Evolutionary conservation across 208 protist genomes (phyloP), one percentile per base, ranked within the genome.

Genomic region (Acanthamoeba triangularis): DNA sequence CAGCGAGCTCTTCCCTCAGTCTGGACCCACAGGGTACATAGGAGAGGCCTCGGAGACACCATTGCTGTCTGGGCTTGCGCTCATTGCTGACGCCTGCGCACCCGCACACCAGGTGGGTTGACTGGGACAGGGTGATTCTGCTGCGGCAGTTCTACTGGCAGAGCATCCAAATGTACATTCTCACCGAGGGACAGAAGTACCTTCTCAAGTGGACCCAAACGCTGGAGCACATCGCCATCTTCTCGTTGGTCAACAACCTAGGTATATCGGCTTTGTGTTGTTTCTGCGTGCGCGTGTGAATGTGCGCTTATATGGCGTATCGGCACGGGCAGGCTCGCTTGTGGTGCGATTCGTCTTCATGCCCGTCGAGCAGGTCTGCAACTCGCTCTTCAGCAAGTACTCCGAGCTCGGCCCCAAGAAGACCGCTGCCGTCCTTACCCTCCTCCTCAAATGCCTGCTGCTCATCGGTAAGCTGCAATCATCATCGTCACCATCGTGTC

Each of bases 161-260:
- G 49, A 69, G 52, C 54, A 28, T 90, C 18, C 52, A 90, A n/a
- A 90, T 90, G 82, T 90, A 90, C 82, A n/a, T 90, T 14, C 82
- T 90, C 35, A 90, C 82, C 30, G 82, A 90, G 56, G 82, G 82
- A 90, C 82, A 90, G 30, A 90, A 90, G 56, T 47, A 90, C 33
- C 37, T 90, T 18, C 47, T 90, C 54, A 59, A 65, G 49, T 56
- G 56, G 47, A 90, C 82, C 25, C 47, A 69, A 41, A 69, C 82
- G 8, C 54, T 90, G 52, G 82, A 41, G 52, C 23, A 90, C 37
- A 59, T 69, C 30, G 82, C 52, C 35, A 35, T 90, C 44, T 90
- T 90, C 56, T 90, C 82, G 6, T 13, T 90, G n/a, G 82, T 90
- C 56, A 59, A 90, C 41, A 90, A 90, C 56, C 56, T 90, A 13